These are phyloP conservation scores for Alectoria sarmentosa DNA, from an alignment of 495 filamentous ascomycete species.

Conservation along the genomic window DNA sequence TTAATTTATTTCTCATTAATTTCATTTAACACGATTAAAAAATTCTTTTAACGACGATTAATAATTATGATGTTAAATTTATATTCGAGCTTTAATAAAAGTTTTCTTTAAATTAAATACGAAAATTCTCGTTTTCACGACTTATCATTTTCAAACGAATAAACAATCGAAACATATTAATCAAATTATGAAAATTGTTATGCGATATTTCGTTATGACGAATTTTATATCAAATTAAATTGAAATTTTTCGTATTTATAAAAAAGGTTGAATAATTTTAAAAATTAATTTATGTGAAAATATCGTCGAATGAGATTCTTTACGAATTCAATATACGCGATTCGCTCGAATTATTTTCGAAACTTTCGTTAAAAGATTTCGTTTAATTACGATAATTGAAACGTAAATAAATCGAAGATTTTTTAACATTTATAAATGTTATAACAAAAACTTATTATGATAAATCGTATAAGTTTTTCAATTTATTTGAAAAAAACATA, in stretches of 20 bases:
- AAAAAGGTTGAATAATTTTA: no score
- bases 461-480: not conserved
- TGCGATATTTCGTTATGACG: no score
- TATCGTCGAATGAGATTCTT: not conserved
- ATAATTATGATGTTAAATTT: conserved; percentile 1
- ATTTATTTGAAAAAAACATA: not conserved
- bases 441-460: conserved; percentile 4
- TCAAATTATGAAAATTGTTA: conserved; percentile 2
- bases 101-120: no score
- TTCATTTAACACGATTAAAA: conserved; percentile 4
- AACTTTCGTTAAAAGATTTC: not conserved
- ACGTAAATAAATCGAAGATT: not conserved
- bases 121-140: not conserved
- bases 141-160: not conserved
- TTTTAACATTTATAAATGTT: not conserved
- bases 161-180: not conserved
- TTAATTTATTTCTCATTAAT: not conserved
- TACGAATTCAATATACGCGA: not conserved
- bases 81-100: no score
- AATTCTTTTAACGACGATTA: not conserved
- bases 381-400: not conserved
- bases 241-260: no score
- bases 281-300: not conserved
- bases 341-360: not conserved
- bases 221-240: no score